These are phyloP conservation scores for Sporothrix pseudoabietina DNA, from an alignment of 2,329 filamentous ascomycete species.

Conservation along the genomic window DNA sequence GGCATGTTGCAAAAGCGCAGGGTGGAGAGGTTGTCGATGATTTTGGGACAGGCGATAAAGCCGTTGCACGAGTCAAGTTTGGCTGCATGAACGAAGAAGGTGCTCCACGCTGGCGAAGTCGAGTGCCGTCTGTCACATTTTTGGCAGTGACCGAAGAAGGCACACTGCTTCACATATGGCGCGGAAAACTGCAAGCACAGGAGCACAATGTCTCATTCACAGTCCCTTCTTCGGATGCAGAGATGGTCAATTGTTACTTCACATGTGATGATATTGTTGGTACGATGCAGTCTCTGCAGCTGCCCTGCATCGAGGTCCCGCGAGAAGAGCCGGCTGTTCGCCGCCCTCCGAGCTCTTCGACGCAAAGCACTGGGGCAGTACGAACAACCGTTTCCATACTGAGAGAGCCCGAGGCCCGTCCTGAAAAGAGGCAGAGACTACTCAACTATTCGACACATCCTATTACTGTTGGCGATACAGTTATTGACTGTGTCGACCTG, in stretches of 20 bases:
- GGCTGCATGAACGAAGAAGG: constrained; percentile 69
- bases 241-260: constrained; percentile 67
- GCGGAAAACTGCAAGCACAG: constrained; percentile 61
- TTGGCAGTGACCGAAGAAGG: constrained; percentile 73
- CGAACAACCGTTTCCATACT: background rate
- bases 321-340: background rate
- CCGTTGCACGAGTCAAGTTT: constrained; percentile 58
- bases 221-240: constrained; percentile 55
- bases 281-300: constrained; percentile 47
- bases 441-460: constrained; percentile 9
- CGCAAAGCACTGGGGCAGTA: background rate
- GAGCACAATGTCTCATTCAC: constrained; percentile 60
- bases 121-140: constrained; percentile 69
- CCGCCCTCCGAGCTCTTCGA: background rate
- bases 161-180: constrained; percentile 67
- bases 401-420: background rate
- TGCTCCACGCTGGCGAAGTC: constrained; percentile 64
- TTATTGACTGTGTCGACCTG: constrained; percentile 33
- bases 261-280: constrained; percentile 85
- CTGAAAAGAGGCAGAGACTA: constrained; percentile 5
- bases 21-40: constrained; percentile 33
- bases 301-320: constrained; percentile 28
- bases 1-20: constrained; percentile 33
- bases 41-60: constrained; percentile 41
- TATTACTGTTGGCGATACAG: constrained; percentile 1